Evolutionary conservation across 2,329 filamentous ascomycete genomes (phyloP), one percentile per base, ranked within the genome.

Genomic region (Cryphonectria radicalis): DNA sequence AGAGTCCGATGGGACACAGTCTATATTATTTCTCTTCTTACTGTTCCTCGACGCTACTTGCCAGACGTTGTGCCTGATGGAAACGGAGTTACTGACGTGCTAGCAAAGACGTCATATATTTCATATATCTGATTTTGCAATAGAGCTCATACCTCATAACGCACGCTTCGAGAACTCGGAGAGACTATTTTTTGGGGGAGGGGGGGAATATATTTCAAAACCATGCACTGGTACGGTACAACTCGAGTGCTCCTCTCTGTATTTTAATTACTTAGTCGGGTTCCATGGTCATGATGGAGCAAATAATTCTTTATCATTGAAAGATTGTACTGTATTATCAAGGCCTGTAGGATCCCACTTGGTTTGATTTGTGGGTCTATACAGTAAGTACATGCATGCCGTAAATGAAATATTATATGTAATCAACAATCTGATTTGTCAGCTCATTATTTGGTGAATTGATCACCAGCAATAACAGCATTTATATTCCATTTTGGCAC

Each of bases 381-480:
- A 59, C n/a, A n/a, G n/a, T n/a, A n/a, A n/a, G n/a, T n/a, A n/a
- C 22, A 6, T 22, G 46, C 46, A 50, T 40, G 37, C 8, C 1
- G 46, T 10, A 50, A n/a, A 50, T 8, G 1, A 17, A 4, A 53
- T 11, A n/a, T 8, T 28, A 22, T 57, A 11, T 43, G 43, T 37
- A 25, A 59, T 17, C 50, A 69, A 6, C n/a, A 4, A 35, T 14
- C 46, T 28, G 32, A 69, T 69, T 69, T 69, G 67, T 69, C 46
- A 70, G 35, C 32, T 4, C 28, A 3, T 5, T 4, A 25, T 7
- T 11, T 42, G 13, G n/a, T 1, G 35, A n/a, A 63, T n/a, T 14
- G 35, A 63, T 19, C 60, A n/a, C 22, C 10, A 42, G 37, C 14
- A 2, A 19, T 35, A 22, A 19, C 35, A 42, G 13, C 17, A 63